Evolutionary conservation across 345 rosid genomes (phyloP), one percentile per base, ranked within the genome.

Genomic region (Erysimum cheiranthoides): DNA sequence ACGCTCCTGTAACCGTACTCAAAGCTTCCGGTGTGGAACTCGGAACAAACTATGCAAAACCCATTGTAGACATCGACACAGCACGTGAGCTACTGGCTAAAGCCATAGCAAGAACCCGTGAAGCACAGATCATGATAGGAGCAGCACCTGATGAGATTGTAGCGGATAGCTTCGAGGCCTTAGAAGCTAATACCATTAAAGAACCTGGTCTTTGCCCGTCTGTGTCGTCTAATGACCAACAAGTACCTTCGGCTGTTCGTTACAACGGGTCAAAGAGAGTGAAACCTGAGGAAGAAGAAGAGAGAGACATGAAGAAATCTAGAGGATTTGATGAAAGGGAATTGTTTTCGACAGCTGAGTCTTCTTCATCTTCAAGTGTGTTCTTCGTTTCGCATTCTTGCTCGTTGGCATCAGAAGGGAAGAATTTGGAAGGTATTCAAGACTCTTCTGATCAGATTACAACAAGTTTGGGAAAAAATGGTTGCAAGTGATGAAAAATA

Each of bases 21-120:
- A 86, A 80, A 79, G 90, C 92, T 62, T 84, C 98, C 0, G 98
- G 95, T 52, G 84, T 83, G 5, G 96, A 88, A 74, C 68, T 90
- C 38, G 93, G 93, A 65, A 70, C 80, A 31, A 92, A 90, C 86
- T 90, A 90, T 58, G 86, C 85, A 0, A 83, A 79, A 59, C 97
- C 98, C 10, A 89, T 94, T 49, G 82, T 86, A 72, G 95, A 94
- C 10, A 71, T 78, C 6, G 93, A 90, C 75, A 73, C 86, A 18
- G 97, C 92, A 43, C 82, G 86, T 79, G 96, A 84, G 62, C 84
- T 69, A 61, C 78, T 94, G 8, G 75, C 82, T 1, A 79, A 82
- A 84, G 92, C 97, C 67, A 92, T 94, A 73, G 83, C 88, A 80
- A 87, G 87, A 81, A 90, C 90, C 85, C 85, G 96, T 84, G 97